Percentiles rank a stretch among this genome's conserved stretches.
Evolutionary conservation across 176 grass and related monocot genomes (phyloP).

Genomic region (Tuctoria greenei): DNA sequence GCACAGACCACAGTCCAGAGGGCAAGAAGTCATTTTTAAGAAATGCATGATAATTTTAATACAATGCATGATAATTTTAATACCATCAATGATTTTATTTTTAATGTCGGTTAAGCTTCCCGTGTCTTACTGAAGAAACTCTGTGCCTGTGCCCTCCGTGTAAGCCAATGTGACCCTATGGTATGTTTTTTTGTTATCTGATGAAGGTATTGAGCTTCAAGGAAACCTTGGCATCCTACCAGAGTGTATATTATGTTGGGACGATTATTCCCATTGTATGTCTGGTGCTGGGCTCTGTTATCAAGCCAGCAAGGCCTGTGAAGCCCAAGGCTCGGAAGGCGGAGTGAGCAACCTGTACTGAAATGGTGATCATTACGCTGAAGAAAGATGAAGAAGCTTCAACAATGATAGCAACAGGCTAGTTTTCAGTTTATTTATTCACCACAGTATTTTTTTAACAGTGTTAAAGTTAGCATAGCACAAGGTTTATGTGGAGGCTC

Average conservation of each 20-base stretch:
- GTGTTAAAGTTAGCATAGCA: constrained; percentile 14
- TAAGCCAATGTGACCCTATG: neutral
- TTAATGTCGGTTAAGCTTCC: neutral
- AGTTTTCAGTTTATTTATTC: constrained; percentile 39
- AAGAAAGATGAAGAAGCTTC: constrained; percentile 28
- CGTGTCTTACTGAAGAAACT: neutral
- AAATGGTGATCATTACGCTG: constrained; percentile 4
- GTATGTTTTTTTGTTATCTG: neutral
- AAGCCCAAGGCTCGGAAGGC: constrained; percentile 72
- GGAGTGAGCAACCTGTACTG: constrained; percentile 44
- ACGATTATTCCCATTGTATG: constrained; percentile 72
- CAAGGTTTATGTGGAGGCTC: constrained; percentile 21
- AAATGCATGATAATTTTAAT: constrained; percentile 2
- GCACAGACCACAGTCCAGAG: neutral
- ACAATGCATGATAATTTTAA: neutral
- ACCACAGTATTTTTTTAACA: constrained; percentile 21
- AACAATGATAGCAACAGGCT: constrained; percentile 9
- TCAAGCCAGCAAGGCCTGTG: constrained; percentile 73
- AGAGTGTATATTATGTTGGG: constrained; percentile 83
- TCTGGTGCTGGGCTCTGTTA: constrained; percentile 63
- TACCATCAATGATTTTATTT: neutral
- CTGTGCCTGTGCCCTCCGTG: neutral
- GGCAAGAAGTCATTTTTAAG: neutral
- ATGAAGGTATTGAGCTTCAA: constrained; percentile 85
- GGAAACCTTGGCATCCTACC: constrained; percentile 87